Evolutionary conservation across 352 stramenopile genomes (phyloP).

Genomic region (Aphanomyces stellatus): DNA sequence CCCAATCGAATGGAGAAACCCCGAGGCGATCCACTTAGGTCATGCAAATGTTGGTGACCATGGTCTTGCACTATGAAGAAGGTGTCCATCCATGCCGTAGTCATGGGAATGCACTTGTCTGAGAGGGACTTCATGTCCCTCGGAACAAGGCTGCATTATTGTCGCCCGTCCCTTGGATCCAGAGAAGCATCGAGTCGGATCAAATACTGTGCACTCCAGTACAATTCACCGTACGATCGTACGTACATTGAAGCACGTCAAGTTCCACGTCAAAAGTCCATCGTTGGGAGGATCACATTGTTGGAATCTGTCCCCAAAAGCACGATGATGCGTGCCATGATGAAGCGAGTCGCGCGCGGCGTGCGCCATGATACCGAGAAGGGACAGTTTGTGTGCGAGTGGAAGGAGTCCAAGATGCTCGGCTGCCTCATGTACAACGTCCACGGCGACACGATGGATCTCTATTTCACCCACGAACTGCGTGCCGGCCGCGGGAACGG

Average conservation of each 20-base stretch:
- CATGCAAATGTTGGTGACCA: too few species aligned
- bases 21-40: too few species aligned
- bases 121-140: too few species aligned
- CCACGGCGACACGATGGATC: constrained; percentile 4
- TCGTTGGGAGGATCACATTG: not conserved
- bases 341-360: not conserved
- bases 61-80: too few species aligned
- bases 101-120: too few species aligned
- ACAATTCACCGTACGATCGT: too few species aligned
- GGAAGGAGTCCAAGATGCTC: not conserved
- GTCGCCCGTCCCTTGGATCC: too few species aligned
- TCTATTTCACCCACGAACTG: not conserved
- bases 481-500: not conserved
- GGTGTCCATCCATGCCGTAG: too few species aligned
- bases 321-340: not conserved
- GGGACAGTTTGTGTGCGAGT: constrained; percentile 9
- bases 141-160: too few species aligned
- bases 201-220: not conserved
- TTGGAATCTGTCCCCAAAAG: not conserved
- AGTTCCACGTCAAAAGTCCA: not conserved
- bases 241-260: not conserved
- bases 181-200: too few species aligned
- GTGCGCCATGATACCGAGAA: constrained; percentile 1
- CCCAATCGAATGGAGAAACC: too few species aligned
- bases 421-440: not conserved